These are phyloP conservation scores for Boletellus deceptivus DNA, from an alignment of 1,284 basidiomycete genomes.

Conservation along the genomic window DNA sequence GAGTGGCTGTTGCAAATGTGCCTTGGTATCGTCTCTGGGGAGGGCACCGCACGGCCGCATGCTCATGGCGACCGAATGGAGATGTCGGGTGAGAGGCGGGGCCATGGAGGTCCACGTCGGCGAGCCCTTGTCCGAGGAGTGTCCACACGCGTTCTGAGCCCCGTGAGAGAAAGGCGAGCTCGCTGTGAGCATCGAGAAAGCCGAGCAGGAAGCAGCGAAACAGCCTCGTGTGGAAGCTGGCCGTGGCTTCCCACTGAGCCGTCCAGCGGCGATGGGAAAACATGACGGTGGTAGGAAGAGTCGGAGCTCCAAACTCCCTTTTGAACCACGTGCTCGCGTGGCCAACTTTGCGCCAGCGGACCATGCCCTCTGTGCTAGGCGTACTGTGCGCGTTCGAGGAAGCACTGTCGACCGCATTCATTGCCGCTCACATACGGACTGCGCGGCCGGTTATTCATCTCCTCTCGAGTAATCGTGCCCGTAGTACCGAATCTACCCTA, in stretches of 20 bases:
- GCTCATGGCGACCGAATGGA: background rate
- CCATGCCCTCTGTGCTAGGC: too few species aligned
- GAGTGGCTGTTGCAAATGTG: background rate
- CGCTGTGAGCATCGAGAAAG: background rate
- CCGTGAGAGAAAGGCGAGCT: background rate
- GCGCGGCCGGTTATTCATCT: too few species aligned
- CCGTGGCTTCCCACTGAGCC: slow-evolving; percentile 10
- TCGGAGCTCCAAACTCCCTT: slow-evolving; percentile 8
- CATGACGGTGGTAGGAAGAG: slow-evolving; percentile 1
- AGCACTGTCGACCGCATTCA: too few species aligned
- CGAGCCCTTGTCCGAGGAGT: background rate
- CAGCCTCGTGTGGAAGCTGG: slow-evolving; percentile 13
- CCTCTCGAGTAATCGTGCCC: too few species aligned
- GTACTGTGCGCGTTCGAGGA: too few species aligned
- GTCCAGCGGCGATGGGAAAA: slow-evolving; percentile 3
- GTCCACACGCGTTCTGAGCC: background rate
- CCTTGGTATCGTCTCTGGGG: slow-evolving; percentile 8
- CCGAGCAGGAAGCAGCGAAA: slow-evolving; percentile 16
- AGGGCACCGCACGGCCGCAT: slow-evolving; percentile 6
- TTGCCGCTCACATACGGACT: too few species aligned
- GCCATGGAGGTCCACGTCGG: background rate
- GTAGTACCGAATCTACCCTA: too few species aligned
- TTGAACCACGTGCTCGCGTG: too few species aligned
- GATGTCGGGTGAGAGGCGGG: background rate
- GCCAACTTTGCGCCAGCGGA: too few species aligned